Evolutionary conservation across 2,329 filamentous ascomycete genomes (phyloP).

Genomic region (Endocalyx cinctus): DNA sequence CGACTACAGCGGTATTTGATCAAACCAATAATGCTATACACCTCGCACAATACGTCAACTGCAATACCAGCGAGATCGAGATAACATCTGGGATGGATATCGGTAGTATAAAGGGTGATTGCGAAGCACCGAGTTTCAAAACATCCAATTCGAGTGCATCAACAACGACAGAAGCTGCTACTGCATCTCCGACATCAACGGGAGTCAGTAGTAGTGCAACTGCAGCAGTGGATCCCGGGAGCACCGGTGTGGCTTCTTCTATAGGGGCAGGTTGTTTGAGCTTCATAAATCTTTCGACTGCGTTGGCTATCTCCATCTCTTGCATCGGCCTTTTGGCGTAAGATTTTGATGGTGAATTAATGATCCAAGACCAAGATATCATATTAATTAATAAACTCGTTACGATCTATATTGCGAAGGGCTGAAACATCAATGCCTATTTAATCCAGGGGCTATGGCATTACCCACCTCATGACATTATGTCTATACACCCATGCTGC

Average conservation of each 20-base stretch:
- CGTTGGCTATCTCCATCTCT: no score
- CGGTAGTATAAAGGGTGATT: conserved; percentile 19
- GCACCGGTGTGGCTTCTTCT: conserved; percentile 1
- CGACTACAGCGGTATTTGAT: conserved; percentile 44
- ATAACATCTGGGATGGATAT: conserved; percentile 28
- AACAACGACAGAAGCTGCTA: not conserved
- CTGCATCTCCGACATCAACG: conserved; percentile 5
- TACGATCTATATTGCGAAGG: no score
- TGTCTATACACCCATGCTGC: no score
- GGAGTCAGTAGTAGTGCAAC: conserved; percentile 3
- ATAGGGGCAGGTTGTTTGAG: no score
- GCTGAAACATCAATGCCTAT: no score
- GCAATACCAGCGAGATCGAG: conserved; percentile 41
- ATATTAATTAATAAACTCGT: no score
- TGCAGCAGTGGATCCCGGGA: conserved; percentile 2
- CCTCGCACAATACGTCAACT: conserved; percentile 48
- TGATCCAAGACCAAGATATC: no score
- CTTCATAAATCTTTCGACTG: no score
- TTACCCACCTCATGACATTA: no score
- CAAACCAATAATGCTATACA: conserved; percentile 43
- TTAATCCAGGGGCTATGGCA: no score
- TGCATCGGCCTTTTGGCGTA: no score
- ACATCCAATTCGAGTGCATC: conserved; percentile 6
- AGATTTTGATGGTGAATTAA: no score
- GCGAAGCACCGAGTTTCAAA: conserved; percentile 13